Percentiles rank a stretch among this genome's conserved stretches.
These are phyloP conservation scores for Podospora tetraspora DNA, from an alignment of 495 filamentous ascomycete species.

Conservation along the genomic window DNA sequence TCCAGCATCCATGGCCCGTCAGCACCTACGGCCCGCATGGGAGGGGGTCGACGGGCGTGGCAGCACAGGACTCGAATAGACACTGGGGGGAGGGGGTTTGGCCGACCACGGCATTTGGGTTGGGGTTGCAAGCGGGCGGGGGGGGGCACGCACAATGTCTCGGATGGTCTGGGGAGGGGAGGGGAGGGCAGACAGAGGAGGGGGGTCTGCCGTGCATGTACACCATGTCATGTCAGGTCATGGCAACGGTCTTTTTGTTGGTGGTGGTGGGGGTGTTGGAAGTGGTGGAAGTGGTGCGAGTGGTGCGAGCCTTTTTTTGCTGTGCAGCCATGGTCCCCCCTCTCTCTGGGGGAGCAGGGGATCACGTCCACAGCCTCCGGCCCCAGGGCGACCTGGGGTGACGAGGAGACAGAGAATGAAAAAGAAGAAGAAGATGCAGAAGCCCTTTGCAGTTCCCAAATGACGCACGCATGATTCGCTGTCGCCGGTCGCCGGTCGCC, in stretches of 20 bases:
- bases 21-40: not conserved
- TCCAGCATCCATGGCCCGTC: not conserved
- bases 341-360: not conserved
- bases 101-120: slow-evolving; percentile 11
- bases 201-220: not conserved
- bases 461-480: slow-evolving; percentile 1
- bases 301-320: not conserved
- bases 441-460: not conserved
- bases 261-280: not conserved
- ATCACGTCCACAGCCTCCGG: not conserved
- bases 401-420: not conserved
- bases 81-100: not conserved
- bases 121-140: slow-evolving; percentile 2
- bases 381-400: not conserved
- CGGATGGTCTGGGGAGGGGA: not conserved
- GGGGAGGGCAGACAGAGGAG: not conserved
- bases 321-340: not conserved
- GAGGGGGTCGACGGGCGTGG: not conserved
- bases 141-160: not conserved
- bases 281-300: too few species aligned
- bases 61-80: not conserved
- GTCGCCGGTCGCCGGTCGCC: not conserved
- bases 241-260: not conserved
- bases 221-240: not conserved
- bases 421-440: not conserved